Conservation (phyloP, 495 filamentous ascomycete genomes). For the Cercophora newfieldiana region DNA sequence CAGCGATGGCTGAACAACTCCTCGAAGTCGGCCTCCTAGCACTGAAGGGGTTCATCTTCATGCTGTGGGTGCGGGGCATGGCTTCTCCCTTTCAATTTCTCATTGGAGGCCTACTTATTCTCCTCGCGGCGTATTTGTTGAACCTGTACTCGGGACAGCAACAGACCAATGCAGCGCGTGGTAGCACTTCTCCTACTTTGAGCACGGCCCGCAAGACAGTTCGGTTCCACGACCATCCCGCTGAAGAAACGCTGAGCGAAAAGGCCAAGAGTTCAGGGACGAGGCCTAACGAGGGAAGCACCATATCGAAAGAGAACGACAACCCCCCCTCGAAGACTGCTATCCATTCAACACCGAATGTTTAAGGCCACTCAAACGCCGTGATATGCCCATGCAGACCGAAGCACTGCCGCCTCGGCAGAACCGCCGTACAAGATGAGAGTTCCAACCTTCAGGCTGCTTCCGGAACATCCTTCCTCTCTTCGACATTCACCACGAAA, state of each 20-base stretch:
- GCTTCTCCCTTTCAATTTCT: constrained; percentile 24
- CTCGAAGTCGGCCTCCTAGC: constrained; percentile 19
- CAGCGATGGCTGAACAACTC: constrained; percentile 10
- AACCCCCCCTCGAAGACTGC: too few relatives aligned
- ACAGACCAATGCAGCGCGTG: not conserved
- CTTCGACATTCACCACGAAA: constrained; percentile 26
- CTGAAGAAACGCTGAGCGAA: not conserved
- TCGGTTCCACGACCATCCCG: not conserved
- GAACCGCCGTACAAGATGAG: too few relatives aligned
- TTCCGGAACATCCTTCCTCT: not conserved
- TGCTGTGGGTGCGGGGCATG: constrained; percentile 29
- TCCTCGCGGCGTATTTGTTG: not conserved
- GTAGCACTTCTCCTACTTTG: not conserved
- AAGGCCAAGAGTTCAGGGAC: too few relatives aligned
- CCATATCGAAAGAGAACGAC: too few relatives aligned
- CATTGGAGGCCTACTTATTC: constrained; percentile 14
- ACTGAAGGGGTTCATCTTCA: constrained; percentile 23
- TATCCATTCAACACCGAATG: too few relatives aligned
- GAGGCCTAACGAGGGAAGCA: too few relatives aligned
- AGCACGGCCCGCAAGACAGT: not conserved
- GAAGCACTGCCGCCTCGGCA: too few relatives aligned
- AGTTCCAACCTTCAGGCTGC: not conserved
- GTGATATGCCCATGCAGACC: too few relatives aligned
- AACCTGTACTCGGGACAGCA: not conserved
- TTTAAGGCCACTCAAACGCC: too few relatives aligned